phyloP scores from a whole-genome alignment of 2,329 filamentous ascomycete genomes.

The Pseudogymnoascus sp. region DNA sequence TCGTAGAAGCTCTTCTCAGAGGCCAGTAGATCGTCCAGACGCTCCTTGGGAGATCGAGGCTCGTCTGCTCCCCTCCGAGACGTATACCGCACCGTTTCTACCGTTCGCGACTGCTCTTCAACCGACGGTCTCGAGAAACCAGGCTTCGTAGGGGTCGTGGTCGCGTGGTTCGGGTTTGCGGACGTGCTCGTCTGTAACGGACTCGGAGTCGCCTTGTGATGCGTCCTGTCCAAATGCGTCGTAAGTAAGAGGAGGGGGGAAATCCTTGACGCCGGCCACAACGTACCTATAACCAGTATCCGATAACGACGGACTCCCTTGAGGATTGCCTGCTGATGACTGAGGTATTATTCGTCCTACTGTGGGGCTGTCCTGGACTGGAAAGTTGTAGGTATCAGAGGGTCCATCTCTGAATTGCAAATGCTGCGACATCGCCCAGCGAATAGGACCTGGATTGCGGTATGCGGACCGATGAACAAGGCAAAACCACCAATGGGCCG shows the following conservation, averaged over 20 bases:
- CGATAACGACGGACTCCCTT: conserved; percentile 17
- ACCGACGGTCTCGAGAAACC: conserved; percentile 19
- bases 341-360: conserved; percentile 10
- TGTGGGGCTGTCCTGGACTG: conserved; percentile 11
- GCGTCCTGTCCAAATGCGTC: conserved; percentile 21
- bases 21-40: conserved; percentile 27
- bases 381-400: conserved; percentile 11
- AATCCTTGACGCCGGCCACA: neutral
- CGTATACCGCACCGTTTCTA: conserved; percentile 14
- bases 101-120: conserved; percentile 15
- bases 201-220: conserved; percentile 27
- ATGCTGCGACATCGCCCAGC: conserved; percentile 26
- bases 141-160: conserved; percentile 25
- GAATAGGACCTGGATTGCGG: conserved; percentile 19
- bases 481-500: conserved; percentile 10
- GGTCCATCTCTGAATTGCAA: conserved; percentile 24
- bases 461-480: conserved; percentile 16
- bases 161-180: conserved; percentile 21
- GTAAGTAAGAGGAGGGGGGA: neutral
- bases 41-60: conserved; percentile 27
- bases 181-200: conserved; percentile 27
- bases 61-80: conserved; percentile 14
- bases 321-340: conserved; percentile 14
- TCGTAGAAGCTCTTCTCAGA: conserved; percentile 27
- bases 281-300: conserved; percentile 13